These are phyloP conservation scores for Musa itinerans DNA, from an alignment of 176 grass and related monocot genomes.

Conservation along the genomic window DNA sequence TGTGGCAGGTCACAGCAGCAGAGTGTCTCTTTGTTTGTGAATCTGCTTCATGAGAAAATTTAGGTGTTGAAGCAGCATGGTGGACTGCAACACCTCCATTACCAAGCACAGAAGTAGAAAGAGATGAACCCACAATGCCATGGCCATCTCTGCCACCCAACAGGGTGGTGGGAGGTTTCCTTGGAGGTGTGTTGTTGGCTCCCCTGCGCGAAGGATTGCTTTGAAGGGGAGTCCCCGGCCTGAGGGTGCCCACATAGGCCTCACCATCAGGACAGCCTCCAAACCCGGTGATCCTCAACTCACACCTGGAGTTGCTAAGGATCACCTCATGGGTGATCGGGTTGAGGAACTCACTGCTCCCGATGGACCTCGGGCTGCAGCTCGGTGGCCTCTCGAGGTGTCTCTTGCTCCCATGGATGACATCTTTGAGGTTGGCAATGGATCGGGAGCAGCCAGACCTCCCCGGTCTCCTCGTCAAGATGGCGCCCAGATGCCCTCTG, in stretches of 20 bases:
- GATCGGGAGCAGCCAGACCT: constrained; percentile 85
- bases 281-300: constrained; percentile 82
- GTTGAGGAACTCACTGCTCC: constrained; percentile 95
- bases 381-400: constrained; percentile 62
- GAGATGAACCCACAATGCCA: not conserved
- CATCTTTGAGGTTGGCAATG: constrained; percentile 85
- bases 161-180: constrained; percentile 52
- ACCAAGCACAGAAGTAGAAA: constrained; percentile 7
- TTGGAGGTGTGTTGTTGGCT: constrained; percentile 45
- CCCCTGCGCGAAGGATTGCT: constrained; percentile 46
- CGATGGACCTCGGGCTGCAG: constrained; percentile 91
- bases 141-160: constrained; percentile 34
- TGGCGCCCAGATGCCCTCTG: constrained; percentile 39
- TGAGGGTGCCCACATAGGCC: constrained; percentile 63
- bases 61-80: not conserved
- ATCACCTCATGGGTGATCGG: constrained; percentile 97
- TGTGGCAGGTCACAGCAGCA: not conserved
- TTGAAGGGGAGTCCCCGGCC: constrained; percentile 63
- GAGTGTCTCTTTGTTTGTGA: not conserved
- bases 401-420: constrained; percentile 97
- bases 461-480: constrained; percentile 47
- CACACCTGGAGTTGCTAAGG: constrained; percentile 83
- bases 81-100: not conserved
- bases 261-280: constrained; percentile 5
- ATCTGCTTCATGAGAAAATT: constrained; percentile 1